Evolutionary conservation across 495 filamentous ascomycete species (phyloP).

Genomic region (Daldinia childiae): DNA sequence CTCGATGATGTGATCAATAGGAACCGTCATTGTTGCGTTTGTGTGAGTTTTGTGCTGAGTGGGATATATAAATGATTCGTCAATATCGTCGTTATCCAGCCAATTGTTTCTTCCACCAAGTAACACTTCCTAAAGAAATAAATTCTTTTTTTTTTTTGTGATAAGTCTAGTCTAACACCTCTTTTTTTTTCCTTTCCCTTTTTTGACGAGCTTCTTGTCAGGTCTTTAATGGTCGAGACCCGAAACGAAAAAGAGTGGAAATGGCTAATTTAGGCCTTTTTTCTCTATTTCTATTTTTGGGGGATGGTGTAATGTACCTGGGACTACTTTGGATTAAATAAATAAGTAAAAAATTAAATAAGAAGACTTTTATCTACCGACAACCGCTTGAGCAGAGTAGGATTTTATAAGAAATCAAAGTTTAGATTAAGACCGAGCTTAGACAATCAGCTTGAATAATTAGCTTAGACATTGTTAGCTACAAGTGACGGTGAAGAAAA

Average conservation of each 20-base stretch:
- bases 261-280: slow-evolving; percentile 17
- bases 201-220: background rate
- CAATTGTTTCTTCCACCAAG: background rate
- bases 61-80: slow-evolving; percentile 3
- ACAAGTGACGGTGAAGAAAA: background rate
- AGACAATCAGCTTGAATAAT: too few species aligned
- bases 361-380: background rate
- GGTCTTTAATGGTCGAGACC: background rate
- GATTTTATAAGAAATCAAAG: background rate
- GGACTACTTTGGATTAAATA: background rate
- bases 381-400: background rate
- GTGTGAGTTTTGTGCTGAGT: background rate
- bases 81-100: background rate
- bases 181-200: background rate
- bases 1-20: slow-evolving; percentile 52
- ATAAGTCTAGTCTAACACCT: background rate
- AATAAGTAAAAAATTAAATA: background rate
- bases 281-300: slow-evolving; percentile 17
- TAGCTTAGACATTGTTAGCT: background rate
- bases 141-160: slow-evolving; percentile 1
- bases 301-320: background rate
- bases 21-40: slow-evolving; percentile 50
- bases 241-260: slow-evolving; percentile 2
- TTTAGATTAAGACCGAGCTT: background rate
- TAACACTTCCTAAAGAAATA: background rate